These are phyloP conservation scores for Fagopyrum esculentum DNA, from an alignment of 148 eudicot genomes.

Conservation along the genomic window DNA sequence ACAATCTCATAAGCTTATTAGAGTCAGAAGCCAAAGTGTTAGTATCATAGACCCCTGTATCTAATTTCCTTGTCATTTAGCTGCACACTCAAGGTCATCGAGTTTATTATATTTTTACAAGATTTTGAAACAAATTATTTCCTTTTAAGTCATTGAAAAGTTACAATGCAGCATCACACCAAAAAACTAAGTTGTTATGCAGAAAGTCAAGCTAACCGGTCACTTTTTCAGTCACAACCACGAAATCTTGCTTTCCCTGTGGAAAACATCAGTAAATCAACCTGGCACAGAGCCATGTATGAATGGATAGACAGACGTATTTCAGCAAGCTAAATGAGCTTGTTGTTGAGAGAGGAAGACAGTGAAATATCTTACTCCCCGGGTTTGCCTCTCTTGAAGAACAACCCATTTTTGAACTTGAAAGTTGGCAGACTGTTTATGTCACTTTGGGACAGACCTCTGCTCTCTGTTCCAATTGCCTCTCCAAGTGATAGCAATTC, in stretches of 20 bases:
- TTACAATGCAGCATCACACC: neutral
- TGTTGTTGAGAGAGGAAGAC: neutral
- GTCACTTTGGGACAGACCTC: constrained; percentile 57
- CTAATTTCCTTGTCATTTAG: neutral
- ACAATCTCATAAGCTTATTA: neutral
- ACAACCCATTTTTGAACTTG: constrained; percentile 49
- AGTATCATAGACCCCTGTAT: neutral
- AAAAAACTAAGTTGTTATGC: neutral
- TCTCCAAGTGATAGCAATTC: constrained; percentile 64
- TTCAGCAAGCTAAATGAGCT: neutral
- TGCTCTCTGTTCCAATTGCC: constrained; percentile 54
- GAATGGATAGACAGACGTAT: neutral
- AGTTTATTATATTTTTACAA: neutral
- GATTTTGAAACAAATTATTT: neutral
- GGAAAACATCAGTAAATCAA: neutral
- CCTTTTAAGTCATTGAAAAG: neutral
- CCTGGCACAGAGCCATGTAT: too few species aligned
- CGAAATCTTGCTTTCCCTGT: neutral
- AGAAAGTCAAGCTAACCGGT: neutral
- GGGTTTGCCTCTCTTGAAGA: constrained; percentile 39
- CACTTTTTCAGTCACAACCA: neutral
- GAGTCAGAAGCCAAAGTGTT: neutral
- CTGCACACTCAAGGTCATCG: too few species aligned
- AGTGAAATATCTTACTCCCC: constrained; percentile 44
- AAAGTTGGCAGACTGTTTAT: constrained; percentile 57